Base-by-base conservation (phyloP, 768 basidiomycete species). In the Tephrocybe rancida region DNA sequence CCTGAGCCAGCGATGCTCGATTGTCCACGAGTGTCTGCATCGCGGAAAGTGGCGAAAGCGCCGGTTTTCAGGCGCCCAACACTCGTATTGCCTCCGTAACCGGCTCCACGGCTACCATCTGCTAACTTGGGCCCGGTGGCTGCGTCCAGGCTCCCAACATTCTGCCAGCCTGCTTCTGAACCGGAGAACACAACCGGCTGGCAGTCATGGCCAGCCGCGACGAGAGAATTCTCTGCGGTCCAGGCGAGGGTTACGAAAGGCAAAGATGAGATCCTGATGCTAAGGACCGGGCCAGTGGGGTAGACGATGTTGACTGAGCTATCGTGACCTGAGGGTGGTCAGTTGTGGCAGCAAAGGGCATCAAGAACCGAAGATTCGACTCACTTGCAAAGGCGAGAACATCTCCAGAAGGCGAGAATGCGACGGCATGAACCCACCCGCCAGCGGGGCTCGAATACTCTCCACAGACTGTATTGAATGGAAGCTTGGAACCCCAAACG, bases 141-240 rank as follows among this genome's bases (percentile, higher is more conserved):
- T 61, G 96, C 92, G 65, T 98, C 97, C 59, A 99, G 80, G 52
- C 88, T 92, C 11, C 91, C 89, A 32, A 82, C 74, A 39, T 83
- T 73, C 42, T 83, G 77, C 97, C 97, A 99, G 1, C 93, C 94
- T 24, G 68, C 73, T 44, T 81, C 78, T 35, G 79, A 79, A 8
- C 94, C 95, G 2, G 82, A 77, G 71, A 94, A 95, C 25, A 97
- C 82, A 21, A 94, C 73, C 1, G 97, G 97, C 66, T 95, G 95
- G 74, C 97, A 99, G 68, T 98, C 97, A 71, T 99, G 96, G 0
- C 97, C 97, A 0, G 95, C 97, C 0, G 93, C 95, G 38, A 99
- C 79, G 58, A 99, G 70, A 8, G 84, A 73, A 53, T 87, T 81
- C 68, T 97, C 95, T 21, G 85, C 80, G 1, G 85, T 90, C 90